phyloP scores from a whole-genome alignment of 805 yeast genomes.

The Metschnikowia picachoensis region DNA sequence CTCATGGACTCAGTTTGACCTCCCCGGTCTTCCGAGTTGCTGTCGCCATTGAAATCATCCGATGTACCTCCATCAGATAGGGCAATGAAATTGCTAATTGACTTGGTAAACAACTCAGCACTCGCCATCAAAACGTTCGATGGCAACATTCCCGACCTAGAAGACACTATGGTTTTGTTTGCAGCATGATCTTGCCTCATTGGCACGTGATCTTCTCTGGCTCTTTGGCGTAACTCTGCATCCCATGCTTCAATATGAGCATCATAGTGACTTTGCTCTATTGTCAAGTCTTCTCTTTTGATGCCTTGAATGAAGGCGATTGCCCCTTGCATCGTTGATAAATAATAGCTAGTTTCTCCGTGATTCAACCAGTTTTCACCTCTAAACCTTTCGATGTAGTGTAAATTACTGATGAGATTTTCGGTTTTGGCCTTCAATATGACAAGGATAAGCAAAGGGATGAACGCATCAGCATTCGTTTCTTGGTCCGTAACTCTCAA shows the following conservation, averaged over 20 bases:
- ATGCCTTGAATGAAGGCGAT: conserved; percentile 70
- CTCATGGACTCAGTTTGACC: conserved; percentile 3
- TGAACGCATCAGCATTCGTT: conserved; percentile 85
- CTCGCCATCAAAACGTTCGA: conserved; percentile 39
- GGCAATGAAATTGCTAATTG: conserved; percentile 40
- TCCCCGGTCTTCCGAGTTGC: not conserved
- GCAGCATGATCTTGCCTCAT: not conserved
- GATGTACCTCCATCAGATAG: conserved; percentile 29
- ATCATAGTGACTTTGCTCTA: conserved; percentile 56
- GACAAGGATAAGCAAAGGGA: conserved; percentile 83
- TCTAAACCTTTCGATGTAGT: conserved; percentile 82
- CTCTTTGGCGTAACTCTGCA: conserved; percentile 25
- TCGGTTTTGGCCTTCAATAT: conserved; percentile 65
- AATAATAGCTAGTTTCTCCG: conserved; percentile 90
- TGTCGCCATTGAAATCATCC: not conserved
- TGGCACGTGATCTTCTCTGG: not conserved
- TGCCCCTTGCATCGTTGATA: conserved; percentile 89
- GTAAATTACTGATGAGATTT: conserved; percentile 70
- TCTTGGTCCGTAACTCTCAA: conserved; percentile 69
- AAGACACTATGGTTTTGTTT: conserved; percentile 5
- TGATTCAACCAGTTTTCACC: conserved; percentile 61
- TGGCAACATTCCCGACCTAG: conserved; percentile 23
- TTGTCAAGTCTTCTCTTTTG: conserved; percentile 53
- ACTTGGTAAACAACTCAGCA: conserved; percentile 50
- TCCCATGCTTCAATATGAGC: conserved; percentile 51